Evolutionary conservation across 805 yeast genomes (phyloP), one percentile per base, ranked within the genome.

Genomic region (Schwanniomyces occidentalis): DNA sequence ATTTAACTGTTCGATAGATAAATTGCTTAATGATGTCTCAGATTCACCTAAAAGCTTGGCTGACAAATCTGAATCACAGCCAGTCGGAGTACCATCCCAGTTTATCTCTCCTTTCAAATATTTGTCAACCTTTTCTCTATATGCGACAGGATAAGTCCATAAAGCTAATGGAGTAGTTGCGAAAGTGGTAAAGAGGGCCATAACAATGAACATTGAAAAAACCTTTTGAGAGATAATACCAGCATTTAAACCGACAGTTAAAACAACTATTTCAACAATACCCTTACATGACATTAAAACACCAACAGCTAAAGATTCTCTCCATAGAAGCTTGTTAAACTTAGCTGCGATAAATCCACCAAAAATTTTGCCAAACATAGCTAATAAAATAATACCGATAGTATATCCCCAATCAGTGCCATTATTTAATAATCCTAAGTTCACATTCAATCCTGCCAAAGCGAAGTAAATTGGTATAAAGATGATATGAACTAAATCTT

Each of bases 261-360:
- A 65, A 14, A 85, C 93, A 26, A 85, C 90, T 54, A 85, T 81
- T 58, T 85, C 95, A 16, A 85, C 93, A 44, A 85, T 83, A 58
- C 95, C 95, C 58, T 85, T 85, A 70, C 95, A 85, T 5, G 91
- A 83, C 93, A 85, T 85, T 46, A 85, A 66, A 16, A 83, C 74
- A 34, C 95, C 95, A 24, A 84, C 91, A 2, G 90, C 70, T 22
- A 80, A 54, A 2, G 88, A 75, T 54, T 85, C 93, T 54, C 90
- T 73, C 84, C 85, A 80, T 31, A 69, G 69, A 31, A 85, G 59
- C 1, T 84, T 85, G 54, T 72, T 73, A 25, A 76, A 39, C 44
- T 71, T 78, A 2, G 90, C 82, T 24, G 83, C 81, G 8, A 80
- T 41, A 20, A 76, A 60, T 3, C 93, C 93, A 9, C 93, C 89